phyloP scores from a whole-genome alignment of 495 filamentous ascomycete species.

The Trypethelium eluteriae region DNA sequence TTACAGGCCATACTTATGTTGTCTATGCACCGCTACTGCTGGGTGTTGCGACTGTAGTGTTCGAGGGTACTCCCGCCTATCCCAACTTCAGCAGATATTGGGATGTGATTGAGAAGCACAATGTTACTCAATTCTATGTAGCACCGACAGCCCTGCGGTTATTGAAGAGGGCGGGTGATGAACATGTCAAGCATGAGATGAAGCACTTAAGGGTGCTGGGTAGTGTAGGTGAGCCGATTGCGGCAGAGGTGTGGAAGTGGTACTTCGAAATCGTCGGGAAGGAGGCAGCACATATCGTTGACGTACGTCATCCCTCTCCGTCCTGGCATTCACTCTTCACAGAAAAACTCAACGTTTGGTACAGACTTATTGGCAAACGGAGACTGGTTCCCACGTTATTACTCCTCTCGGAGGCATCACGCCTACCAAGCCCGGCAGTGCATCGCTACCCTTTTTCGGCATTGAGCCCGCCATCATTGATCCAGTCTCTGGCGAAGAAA shows the following conservation, averaged over 20 bases:
- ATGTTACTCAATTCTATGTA: constrained; percentile 97
- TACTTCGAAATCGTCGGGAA: constrained; percentile 95
- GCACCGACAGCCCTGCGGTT: constrained; percentile 89
- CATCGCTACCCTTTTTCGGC: constrained; percentile 87
- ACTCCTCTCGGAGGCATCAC: constrained; percentile 68
- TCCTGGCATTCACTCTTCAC: neutral
- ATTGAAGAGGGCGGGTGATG: constrained; percentile 87
- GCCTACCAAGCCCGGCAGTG: constrained; percentile 70
- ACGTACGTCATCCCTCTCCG: constrained; percentile 55
- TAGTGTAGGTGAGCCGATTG: constrained; percentile 97
- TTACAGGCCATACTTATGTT: constrained; percentile 98
- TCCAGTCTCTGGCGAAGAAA: constrained; percentile 88
- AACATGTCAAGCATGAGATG: constrained; percentile 85
- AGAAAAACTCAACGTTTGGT: constrained; percentile 17
- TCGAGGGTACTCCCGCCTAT: constrained; percentile 96
- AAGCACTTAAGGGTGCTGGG: constrained; percentile 81
- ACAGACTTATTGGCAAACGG: constrained; percentile 99
- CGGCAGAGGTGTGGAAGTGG: constrained; percentile 99
- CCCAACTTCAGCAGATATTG: constrained; percentile 98
- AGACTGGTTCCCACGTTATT: constrained; percentile 92
- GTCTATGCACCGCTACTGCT: constrained; percentile 92
- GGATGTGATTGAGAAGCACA: constrained; percentile 93
- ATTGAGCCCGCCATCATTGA: constrained; percentile 98
- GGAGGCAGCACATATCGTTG: constrained; percentile 85
- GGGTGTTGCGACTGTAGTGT: constrained; percentile 93